Evolutionary conservation across 495 filamentous ascomycete genomes (phyloP), one percentile per base, ranked within the genome.

Genomic region (Coniosporium apollinis): DNA sequence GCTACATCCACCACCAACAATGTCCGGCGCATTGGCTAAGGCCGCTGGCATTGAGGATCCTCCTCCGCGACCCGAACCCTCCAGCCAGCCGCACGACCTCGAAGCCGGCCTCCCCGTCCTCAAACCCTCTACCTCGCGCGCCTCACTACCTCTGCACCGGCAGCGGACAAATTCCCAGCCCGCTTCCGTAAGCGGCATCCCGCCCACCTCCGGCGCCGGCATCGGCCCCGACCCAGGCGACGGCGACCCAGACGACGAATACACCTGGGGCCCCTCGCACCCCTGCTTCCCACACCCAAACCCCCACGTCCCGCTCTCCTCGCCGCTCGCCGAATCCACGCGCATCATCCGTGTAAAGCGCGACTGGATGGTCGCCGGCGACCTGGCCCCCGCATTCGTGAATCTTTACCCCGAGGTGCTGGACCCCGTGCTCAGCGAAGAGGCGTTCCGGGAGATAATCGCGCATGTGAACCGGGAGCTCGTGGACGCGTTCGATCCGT

Each of bases 321-420:
- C 81, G 1, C 62, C 70, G 5, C 72, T 92, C 43, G 79, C 76
- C 46, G 55, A 64, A 28, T 72, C 61, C 5, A 99, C 89, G 11
- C 74, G 85, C 39, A 76, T 99, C 34, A 94, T 99, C 50, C 78
- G 89, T 1, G 77, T 99, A 34, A 67, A 71, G 17, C 67, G 89
- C 17, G 89, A 96, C 53, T 99, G 84, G 80, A 76, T 94, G 65
- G 51, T 81, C 15, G 67, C 70, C 28, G 91, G 85, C 4, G 89
- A 99, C 52, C 61, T 94, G n/a, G 84, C 85, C 5, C 89, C 89
- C 13, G 79, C 81, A 0, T 94, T 85, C 48, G 85, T 81, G 5
- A 94, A 93, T 42, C 67, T 93, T 1, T 99, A 96, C 44, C 89
- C 89, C 0, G 89, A 96, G 45, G 91, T 96, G 37, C 60, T 99